Evolutionary conservation across 805 yeast species (phyloP).

Genomic region (Metschnikowia anglica): DNA sequence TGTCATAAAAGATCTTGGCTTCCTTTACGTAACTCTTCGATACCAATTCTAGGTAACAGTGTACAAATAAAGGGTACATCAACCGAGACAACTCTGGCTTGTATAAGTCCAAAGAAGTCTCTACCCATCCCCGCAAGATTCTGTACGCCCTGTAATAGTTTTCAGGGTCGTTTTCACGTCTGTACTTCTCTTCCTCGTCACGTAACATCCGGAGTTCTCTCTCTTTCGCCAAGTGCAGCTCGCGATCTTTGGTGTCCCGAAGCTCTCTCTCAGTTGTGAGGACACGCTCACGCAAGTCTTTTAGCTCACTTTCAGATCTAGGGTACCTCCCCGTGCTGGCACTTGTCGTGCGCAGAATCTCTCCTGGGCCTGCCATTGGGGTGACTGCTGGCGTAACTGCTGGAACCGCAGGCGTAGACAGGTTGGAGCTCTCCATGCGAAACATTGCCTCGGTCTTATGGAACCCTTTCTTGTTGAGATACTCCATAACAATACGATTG

Average conservation of each 20-base stretch:
- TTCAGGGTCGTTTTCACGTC: conserved; percentile 60
- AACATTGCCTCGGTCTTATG: conserved; percentile 92
- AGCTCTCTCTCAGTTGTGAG: conserved; percentile 37
- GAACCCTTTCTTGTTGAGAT: conserved; percentile 89
- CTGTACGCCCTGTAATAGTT: conserved; percentile 78
- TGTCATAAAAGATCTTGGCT: conserved; percentile 75
- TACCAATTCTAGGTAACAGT: conserved; percentile 78
- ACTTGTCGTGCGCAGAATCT: conserved; percentile 20
- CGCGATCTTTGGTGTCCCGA: conserved; percentile 40
- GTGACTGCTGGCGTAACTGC: conserved; percentile 49
- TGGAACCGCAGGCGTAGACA: conserved; percentile 51
- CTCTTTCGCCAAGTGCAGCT: conserved; percentile 37
- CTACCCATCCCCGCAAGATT: conserved; percentile 84
- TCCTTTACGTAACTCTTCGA: conserved; percentile 55
- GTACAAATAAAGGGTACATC: conserved; percentile 89
- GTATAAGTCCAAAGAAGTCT: conserved; percentile 85
- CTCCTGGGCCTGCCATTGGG: conserved; percentile 34
- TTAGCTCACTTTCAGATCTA: conserved; percentile 33
- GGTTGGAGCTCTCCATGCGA: conserved; percentile 76
- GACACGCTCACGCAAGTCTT: conserved; percentile 37
- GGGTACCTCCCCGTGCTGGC: conserved; percentile 24
- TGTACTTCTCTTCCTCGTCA: conserved; percentile 44
- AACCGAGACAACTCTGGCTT: conserved; percentile 82
- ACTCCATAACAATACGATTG: conserved; percentile 89
- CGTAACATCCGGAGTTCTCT: conserved; percentile 38